Percentiles rank a stretch among this genome's conserved stretches.
These are phyloP conservation scores for Oryza glumipatula DNA, from an alignment of 176 grass and related monocot species.

Conservation along the genomic window DNA sequence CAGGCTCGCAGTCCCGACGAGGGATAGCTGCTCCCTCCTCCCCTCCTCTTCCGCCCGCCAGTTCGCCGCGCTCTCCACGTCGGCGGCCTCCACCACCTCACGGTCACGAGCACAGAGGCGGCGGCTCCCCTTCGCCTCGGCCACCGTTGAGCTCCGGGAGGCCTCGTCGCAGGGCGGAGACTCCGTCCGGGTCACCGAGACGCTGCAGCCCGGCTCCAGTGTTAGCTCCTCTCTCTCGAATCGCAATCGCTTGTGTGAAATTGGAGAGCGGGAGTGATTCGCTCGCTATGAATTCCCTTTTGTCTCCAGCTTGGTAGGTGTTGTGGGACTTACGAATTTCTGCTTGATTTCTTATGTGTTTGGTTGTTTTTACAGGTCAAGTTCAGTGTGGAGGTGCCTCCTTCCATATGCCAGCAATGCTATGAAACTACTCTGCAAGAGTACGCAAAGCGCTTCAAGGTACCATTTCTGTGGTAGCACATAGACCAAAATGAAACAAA, in stretches of 20 bases:
- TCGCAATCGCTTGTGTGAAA: constrained; percentile 6
- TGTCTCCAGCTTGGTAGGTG: no score
- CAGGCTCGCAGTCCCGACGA: not conserved
- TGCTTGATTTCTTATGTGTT: not conserved
- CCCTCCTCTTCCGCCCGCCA: constrained; percentile 21
- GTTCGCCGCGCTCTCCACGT: constrained; percentile 18
- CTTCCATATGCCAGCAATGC: constrained; percentile 67
- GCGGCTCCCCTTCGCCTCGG: constrained; percentile 26
- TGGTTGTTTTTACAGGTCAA: constrained; percentile 60
- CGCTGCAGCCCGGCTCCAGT: constrained; percentile 52
- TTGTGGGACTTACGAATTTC: not conserved
- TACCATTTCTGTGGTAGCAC: constrained; percentile 24
- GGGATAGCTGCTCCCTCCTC: not conserved
- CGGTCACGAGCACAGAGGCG: constrained; percentile 8
- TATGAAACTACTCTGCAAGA: constrained; percentile 67
- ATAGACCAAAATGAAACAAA: not conserved
- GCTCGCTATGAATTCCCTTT: not conserved
- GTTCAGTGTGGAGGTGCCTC: constrained; percentile 88
- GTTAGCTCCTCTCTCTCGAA: constrained; percentile 28
- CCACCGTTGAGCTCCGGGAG: constrained; percentile 41
- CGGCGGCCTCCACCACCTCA: constrained; percentile 33
- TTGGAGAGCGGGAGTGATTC: not conserved
- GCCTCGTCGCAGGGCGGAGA: constrained; percentile 37
- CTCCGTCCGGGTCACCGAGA: constrained; percentile 62
- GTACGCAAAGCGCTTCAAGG: constrained; percentile 75